Base-by-base conservation (phyloP, 805 yeast species). In the Torulaspora gathmanii region DNA sequence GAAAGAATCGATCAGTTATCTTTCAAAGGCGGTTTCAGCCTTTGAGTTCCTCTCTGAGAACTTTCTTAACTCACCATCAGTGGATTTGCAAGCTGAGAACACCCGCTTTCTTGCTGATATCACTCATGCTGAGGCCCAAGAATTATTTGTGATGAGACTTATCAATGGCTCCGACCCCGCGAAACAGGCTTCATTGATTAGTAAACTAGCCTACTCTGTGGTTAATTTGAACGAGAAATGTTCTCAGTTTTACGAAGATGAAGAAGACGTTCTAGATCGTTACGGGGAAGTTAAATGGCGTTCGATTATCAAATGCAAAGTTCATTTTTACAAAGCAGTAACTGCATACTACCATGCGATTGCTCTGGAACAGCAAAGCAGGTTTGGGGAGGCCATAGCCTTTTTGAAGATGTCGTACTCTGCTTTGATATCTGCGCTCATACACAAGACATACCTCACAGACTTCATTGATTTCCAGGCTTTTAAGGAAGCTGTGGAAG, bases 51-150 rank as follows among this genome's bases (percentile, higher is more conserved):
- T 90, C 20, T 74, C 82, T 35, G 91, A 85, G 53, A 86, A 84
- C 64, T 91, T 91, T 64, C 68, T 89, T 37, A 93, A 90, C 65
- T 91, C 96, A 0, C 96, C 98, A 0, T 79, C 89, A 3, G 70
- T 74, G 4, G 99, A 91, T 64, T 68, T 90, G 40, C 71, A 75
- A 48, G 84, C 83, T 27, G 78, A 82, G 17, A 80, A 87, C 0
- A 78, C 86, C 8, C 72, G 73, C 33, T 82, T 86, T 28, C 71
- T 91, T 40, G 62, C 73, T 12, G 75, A 74, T 51, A 63, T 90
- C 44, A 79, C 83, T 78, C 69, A 88, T 44, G 93, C 95, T 0
- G 96, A 91, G 63, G 87, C 93, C 2, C 96, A 90, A 60, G 96
- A 93, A 53, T 75, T 84, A 5, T 90, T 91, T 61, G 67, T 83